These are phyloP conservation scores for Dissophora globulifera DNA, from an alignment of 192 early-diverging fungal species.

Conservation along the genomic window DNA sequence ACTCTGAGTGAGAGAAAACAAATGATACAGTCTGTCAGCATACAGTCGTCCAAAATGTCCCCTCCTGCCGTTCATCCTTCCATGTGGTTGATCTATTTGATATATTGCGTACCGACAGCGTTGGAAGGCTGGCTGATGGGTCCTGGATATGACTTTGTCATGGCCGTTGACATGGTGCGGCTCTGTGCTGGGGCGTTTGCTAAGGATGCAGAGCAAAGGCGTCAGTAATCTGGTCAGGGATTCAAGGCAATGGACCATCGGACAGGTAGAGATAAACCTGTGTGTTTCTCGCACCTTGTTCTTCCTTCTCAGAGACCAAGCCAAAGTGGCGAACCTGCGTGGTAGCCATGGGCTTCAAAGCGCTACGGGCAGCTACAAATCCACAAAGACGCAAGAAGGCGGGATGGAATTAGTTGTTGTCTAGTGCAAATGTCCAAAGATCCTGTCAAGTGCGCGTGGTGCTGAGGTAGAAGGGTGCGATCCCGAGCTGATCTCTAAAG, in stretches of 20 bases:
- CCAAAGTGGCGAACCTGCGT: constrained; percentile 51
- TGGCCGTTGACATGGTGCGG: constrained; percentile 49
- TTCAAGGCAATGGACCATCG: too few species aligned
- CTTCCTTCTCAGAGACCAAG: constrained; percentile 50
- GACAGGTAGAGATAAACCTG: too few species aligned
- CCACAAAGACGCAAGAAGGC: too few species aligned
- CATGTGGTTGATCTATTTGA: too few species aligned
- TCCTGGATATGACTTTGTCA: constrained; percentile 54
- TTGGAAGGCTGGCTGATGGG: constrained; percentile 46
- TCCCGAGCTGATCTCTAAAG: constrained; percentile 10
- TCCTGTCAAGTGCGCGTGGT: too few species aligned
- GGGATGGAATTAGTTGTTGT: too few species aligned
- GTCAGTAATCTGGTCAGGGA: too few species aligned
- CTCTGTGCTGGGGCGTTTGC: constrained; percentile 34
- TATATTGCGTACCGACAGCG: constrained; percentile 50
- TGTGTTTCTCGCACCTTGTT: constrained; percentile 34
- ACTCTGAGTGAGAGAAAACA: constrained; percentile 61
- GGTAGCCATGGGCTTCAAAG: constrained; percentile 48
- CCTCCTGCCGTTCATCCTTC: too few species aligned
- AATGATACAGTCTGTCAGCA: constrained; percentile 3
- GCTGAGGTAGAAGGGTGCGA: neutral
- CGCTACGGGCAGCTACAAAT: constrained; percentile 44
- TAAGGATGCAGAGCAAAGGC: neutral
- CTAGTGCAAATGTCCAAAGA: too few species aligned
- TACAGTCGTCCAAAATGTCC: too few species aligned